phyloP scores from a whole-genome alignment of 83 land plant species.

The Picea engelmannii region DNA sequence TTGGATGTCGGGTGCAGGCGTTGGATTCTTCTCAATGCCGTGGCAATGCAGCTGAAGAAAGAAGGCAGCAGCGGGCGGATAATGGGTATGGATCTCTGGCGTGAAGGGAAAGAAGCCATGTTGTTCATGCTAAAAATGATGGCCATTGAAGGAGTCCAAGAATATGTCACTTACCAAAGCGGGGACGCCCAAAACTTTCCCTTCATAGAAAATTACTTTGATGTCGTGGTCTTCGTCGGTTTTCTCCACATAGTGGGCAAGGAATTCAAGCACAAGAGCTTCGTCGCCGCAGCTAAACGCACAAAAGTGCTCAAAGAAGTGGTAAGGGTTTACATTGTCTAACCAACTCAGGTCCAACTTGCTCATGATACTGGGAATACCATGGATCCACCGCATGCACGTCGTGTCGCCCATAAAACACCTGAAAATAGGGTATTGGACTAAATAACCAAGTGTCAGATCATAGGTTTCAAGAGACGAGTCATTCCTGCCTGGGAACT shows the following conservation, averaged over 20 bases:
- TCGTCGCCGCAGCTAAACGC: conserved; percentile 27
- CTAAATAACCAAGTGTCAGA: too few relatives aligned
- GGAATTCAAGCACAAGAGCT: too few relatives aligned
- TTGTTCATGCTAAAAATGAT: conserved; percentile 48
- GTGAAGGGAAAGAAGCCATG: conserved; percentile 29
- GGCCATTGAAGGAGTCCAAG: not conserved
- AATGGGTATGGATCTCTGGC: conserved; percentile 43
- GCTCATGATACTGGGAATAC: too few relatives aligned
- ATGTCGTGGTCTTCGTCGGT: conserved; percentile 37
- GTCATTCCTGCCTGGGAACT: too few relatives aligned
- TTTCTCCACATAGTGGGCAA: conserved; percentile 48
- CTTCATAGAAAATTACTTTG: too few relatives aligned
- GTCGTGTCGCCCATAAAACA: too few relatives aligned
- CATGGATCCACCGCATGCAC: too few relatives aligned
- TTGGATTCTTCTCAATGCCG: conserved; percentile 59
- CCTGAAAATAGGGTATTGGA: too few relatives aligned
- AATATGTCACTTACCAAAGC: conserved; percentile 50
- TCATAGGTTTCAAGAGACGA: too few relatives aligned
- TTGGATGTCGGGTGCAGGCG: conserved; percentile 66
- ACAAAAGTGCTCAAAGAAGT: conserved; percentile 47
- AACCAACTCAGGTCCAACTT: too few relatives aligned
- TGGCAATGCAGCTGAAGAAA: conserved; percentile 58
- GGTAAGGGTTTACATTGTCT: conserved; percentile 37
- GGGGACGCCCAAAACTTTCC: conserved; percentile 43
- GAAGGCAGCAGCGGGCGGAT: conserved; percentile 55